Evolutionary conservation across 495 filamentous ascomycete genomes (phyloP).

Genomic region (Ramalina peruviana): DNA sequence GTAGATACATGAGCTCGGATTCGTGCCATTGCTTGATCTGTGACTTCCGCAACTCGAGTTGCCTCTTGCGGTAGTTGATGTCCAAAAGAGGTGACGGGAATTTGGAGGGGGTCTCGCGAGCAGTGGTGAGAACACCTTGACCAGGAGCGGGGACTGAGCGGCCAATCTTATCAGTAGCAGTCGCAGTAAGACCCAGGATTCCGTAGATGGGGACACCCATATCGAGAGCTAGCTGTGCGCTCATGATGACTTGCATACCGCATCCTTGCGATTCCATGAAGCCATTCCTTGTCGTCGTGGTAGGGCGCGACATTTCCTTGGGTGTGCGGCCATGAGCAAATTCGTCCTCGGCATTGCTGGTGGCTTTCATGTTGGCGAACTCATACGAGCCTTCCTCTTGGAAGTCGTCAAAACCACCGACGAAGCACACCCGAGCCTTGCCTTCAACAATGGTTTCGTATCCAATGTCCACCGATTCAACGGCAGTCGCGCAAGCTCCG

Average conservation of each 20-base stretch:
- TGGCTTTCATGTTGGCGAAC: slow-evolving; percentile 99
- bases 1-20: slow-evolving; percentile 80
- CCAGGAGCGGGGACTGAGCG: slow-evolving; percentile 93
- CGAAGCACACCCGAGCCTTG: slow-evolving; percentile 91
- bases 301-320: slow-evolving; percentile 92
- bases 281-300: slow-evolving; percentile 88
- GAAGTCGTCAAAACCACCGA: slow-evolving; percentile 98
- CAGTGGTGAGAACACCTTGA: slow-evolving; percentile 94
- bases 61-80: slow-evolving; percentile 89
- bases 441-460: slow-evolving; percentile 97
- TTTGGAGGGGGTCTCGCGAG: slow-evolving; percentile 76
- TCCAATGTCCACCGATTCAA: slow-evolving; percentile 94
- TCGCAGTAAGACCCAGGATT: slow-evolving; percentile 83
- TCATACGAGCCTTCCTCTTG: slow-evolving; percentile 98
- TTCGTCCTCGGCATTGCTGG: slow-evolving; percentile 91
- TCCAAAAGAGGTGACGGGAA: slow-evolving; percentile 92
- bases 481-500: slow-evolving; percentile 91
- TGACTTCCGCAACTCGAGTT: slow-evolving; percentile 80
- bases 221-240: slow-evolving; percentile 82
- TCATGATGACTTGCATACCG: slow-evolving; percentile 98
- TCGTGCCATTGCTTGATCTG: slow-evolving; percentile 95
- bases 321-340: slow-evolving; percentile 91
- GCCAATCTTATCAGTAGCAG: slow-evolving; percentile 98
- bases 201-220: slow-evolving; percentile 99
- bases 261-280: slow-evolving; percentile 99